Percentiles rank a stretch among this genome's conserved stretches.
phyloP scores from a whole-genome alignment of 257 asterid genomes.

The Fraxinus anomala region DNA sequence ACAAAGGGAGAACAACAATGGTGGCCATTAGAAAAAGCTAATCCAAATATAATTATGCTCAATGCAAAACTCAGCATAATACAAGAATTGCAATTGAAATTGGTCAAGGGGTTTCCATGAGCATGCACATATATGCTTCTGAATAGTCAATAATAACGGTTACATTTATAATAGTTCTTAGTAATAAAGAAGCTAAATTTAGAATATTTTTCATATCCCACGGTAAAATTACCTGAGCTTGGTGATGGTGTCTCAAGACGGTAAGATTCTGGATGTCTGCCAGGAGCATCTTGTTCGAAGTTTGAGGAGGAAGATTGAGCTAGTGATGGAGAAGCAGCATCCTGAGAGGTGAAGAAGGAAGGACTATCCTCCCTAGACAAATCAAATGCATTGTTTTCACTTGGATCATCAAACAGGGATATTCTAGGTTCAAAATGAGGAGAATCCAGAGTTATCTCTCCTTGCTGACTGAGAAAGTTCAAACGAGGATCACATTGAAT shows the following conservation, averaged over 20 bases:
- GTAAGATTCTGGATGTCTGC: conserved; percentile 49
- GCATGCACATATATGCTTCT: neutral
- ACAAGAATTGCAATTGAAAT: neutral
- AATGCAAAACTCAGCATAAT: neutral
- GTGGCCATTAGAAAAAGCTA: neutral
- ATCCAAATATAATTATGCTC: neutral
- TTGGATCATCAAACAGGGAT: conserved; percentile 57
- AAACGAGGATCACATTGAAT: conserved; percentile 90
- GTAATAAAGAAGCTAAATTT: neutral
- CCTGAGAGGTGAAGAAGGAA: conserved; percentile 62
- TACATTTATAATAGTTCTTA: neutral
- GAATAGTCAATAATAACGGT: neutral
- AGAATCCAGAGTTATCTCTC: conserved; percentile 64
- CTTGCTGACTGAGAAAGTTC: conserved; percentile 83
- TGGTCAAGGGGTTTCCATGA: neutral
- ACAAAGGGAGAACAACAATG: neutral
- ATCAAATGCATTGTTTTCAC: conserved; percentile 50
- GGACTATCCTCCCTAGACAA: conserved; percentile 62
- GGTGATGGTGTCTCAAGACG: conserved; percentile 81
- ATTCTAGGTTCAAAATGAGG: conserved; percentile 71
- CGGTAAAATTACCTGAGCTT: conserved; percentile 62
- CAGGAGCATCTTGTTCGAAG: conserved; percentile 56
- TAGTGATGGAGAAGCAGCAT: conserved; percentile 72
- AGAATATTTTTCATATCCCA: neutral
- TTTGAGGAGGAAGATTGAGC: conserved; percentile 73